Evolutionary conservation across 352 stramenopile genomes (phyloP), one percentile per base, ranked within the genome.

Genomic region (Blastocystis sp.): DNA sequence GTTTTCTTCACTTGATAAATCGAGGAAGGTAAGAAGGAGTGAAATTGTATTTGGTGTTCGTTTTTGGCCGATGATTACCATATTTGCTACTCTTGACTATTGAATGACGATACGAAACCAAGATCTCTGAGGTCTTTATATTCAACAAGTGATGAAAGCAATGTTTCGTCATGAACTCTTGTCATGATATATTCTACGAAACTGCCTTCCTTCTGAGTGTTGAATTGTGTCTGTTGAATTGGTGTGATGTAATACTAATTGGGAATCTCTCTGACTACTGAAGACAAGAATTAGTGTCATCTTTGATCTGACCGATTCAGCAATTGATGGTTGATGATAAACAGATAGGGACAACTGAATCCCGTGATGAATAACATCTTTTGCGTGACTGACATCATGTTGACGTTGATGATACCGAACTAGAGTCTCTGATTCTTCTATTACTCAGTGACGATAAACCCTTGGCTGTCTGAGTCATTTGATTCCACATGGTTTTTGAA

Each of bases 1-100:
- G n/a, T n/a, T n/a, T n/a, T n/a, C n/a, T n/a, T n/a, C n/a, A n/a
- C n/a, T n/a, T n/a, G n/a, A n/a, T n/a, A n/a, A n/a, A n/a, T n/a
- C n/a, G n/a, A 58, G n/a, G n/a, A n/a, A 58, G 51, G n/a, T 14
- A 58, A 58, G 51, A n/a, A 58, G 37, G 37, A 29, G 57, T 66
- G 37, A 21, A 29, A 19, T 58, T 58, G 51, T 19, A 19, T 58
- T 42, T 5, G 29, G 61, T 12, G 7, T 43, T n/a, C n/a, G n/a
- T n/a, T n/a, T n/a, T n/a, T n/a, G 65, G 65, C 71, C 71, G 52
- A 83, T 83, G 71, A 83, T 83, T 83, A 83, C 39, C 24, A 83
- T 83, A 83, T 83, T 83, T 83, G 71, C 71, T 83, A 83, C 71
- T 83, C 71, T 83, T 83, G 71, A 83, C 65, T 74, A 16, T 73